Conservation (phyloP, 768 basidiomycete genomes). For the Suillus discolor region DNA sequence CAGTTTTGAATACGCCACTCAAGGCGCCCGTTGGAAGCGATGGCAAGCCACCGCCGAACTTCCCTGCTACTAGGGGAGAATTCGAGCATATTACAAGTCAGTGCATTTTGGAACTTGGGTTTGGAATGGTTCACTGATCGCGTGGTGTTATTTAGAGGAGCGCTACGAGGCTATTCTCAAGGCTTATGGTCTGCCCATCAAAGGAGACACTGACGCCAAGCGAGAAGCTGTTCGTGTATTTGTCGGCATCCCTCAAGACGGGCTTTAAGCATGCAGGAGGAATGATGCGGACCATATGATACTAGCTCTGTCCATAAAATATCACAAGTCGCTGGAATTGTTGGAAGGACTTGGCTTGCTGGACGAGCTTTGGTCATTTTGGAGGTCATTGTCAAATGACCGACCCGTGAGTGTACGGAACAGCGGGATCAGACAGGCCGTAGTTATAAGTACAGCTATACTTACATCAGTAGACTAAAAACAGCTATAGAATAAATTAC, state of each 20-base stretch:
- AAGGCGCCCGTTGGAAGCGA: conserved; percentile 31
- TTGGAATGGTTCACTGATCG: not conserved
- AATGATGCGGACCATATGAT: not conserved
- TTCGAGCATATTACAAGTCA: conserved; percentile 49
- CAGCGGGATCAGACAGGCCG: not conserved
- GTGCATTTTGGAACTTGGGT: not conserved
- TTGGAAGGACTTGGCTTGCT: not conserved
- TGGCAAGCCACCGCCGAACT: conserved; percentile 39
- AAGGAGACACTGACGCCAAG: conserved; percentile 43
- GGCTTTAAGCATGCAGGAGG: conserved; percentile 9
- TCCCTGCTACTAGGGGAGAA: conserved; percentile 42
- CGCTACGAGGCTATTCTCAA: conserved; percentile 42
- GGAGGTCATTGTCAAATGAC: not conserved
- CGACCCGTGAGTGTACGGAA: not conserved
- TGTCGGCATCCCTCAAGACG: conserved; percentile 35
- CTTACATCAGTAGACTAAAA: not conserved
- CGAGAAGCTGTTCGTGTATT: conserved; percentile 40
- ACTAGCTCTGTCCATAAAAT: not conserved
- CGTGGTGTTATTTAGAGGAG: conserved; percentile 33
- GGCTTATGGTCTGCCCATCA: conserved; percentile 34
- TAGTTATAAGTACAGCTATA: not conserved
- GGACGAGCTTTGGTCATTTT: not conserved
- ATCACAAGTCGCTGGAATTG: not conserved
- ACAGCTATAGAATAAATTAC: not conserved
- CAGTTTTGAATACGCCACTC: conserved; percentile 34